phyloP scores from a whole-genome alignment of 2,329 filamentous ascomycete species.

The Daldinia sp. region DNA sequence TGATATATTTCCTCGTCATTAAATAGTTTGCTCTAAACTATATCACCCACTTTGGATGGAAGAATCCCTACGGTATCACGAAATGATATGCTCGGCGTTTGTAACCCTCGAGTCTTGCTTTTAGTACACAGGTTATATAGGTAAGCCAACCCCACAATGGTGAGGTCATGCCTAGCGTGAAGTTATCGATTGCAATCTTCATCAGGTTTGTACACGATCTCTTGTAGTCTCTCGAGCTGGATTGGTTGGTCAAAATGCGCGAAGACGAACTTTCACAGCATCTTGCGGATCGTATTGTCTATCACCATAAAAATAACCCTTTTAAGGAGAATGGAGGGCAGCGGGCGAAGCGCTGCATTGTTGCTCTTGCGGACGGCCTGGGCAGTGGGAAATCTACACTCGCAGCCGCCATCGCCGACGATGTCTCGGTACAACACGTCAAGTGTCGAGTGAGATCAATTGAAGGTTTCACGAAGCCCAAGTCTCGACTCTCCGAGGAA shows the following conservation, averaged over 20 bases:
- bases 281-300: not conserved
- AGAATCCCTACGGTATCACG: no score
- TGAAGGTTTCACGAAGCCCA: constrained; percentile 4
- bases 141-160: not conserved
- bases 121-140: no score
- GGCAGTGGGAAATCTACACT: constrained; percentile 4
- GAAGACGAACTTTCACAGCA: not conserved
- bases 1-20: not conserved
- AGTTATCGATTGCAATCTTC: no score
- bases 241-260: not conserved
- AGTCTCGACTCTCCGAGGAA: not conserved
- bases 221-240: not conserved
- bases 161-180: constrained; percentile 1
- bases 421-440: not conserved
- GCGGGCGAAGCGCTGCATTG: not conserved
- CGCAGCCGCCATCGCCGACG: not conserved
- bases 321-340: not conserved
- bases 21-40: not conserved
- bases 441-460: constrained; percentile 3
- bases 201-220: no score
- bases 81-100: no score
- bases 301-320: not conserved
- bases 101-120: no score
- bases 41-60: no score
- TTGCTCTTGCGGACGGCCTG: not conserved